Percentiles rank a stretch among this genome's conserved stretches.
These are phyloP conservation scores for Euptelea pleiosperma DNA, from an alignment of 164 flowering plant species.

Conservation along the genomic window DNA sequence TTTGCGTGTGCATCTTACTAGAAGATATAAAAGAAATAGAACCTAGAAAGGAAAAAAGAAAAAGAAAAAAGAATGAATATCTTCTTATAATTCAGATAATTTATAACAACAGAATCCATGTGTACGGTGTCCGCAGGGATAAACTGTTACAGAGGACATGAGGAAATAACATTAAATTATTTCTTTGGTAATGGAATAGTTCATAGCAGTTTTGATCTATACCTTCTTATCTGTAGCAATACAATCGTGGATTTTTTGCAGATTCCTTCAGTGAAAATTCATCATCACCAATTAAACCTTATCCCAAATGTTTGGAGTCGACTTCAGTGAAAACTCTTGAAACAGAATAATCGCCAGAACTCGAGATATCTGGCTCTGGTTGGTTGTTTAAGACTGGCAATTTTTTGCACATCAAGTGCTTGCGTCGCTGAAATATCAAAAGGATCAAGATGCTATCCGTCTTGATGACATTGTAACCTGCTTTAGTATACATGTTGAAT, in stretches of 20 bases:
- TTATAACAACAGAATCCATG: conserved; percentile 4
- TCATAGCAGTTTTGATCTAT: not conserved
- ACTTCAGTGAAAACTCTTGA: conserved; percentile 11
- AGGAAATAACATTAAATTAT: not conserved
- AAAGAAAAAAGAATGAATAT: conserved; percentile 3
- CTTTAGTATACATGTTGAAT: conserved; percentile 76
- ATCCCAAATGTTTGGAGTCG: too few species aligned
- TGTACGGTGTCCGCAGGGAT: not conserved
- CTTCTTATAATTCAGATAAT: conserved; percentile 2
- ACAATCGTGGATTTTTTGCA: not conserved
- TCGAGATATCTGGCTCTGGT: conserved; percentile 24
- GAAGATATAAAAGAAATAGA: not conserved
- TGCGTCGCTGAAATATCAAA: conserved; percentile 79
- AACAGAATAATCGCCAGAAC: conserved; percentile 22
- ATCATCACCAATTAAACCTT: too few species aligned
- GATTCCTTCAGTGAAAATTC: conserved; percentile 10
- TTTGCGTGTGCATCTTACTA: not conserved
- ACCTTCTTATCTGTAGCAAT: conserved; percentile 10
- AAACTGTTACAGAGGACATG: not conserved
- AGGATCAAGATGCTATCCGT: conserved; percentile 66
- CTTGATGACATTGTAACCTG: conserved; percentile 65
- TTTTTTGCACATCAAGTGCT: conserved; percentile 82
- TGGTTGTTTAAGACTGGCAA: conserved; percentile 35
- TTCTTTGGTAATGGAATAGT: not conserved
- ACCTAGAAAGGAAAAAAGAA: not conserved